phyloP scores from a whole-genome alignment of 1,284 basidiomycete genomes.

The Cryptococcus wingfieldii region DNA sequence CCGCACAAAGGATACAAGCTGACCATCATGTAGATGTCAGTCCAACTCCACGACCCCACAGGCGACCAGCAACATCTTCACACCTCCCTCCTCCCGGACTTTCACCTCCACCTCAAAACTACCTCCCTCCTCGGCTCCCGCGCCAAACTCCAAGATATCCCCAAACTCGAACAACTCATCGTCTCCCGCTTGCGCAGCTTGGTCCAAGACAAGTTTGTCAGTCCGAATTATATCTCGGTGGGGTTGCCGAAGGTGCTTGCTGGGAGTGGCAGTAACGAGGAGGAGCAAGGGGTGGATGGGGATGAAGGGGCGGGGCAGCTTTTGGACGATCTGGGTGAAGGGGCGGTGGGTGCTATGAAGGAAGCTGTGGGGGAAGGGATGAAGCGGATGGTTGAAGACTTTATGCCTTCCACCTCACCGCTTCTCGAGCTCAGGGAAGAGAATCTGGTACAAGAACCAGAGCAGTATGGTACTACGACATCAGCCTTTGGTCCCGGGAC shows the following conservation, averaged over 20 bases:
- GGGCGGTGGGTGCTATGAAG: conserved; percentile 26
- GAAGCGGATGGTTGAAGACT: conserved; percentile 22
- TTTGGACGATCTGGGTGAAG: conserved; percentile 28
- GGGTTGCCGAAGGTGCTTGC: conserved; percentile 50
- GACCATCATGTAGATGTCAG: conserved; percentile 11
- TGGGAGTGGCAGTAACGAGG: conserved; percentile 3
- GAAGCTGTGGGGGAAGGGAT: conserved; percentile 25
- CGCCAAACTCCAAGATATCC: conserved; percentile 58
- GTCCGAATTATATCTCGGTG: conserved; percentile 51
- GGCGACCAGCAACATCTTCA: conserved; percentile 49
- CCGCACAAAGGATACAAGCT: conserved; percentile 6
- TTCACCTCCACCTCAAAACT: conserved; percentile 54
- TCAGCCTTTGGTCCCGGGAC: neutral
- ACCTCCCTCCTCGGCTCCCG: conserved; percentile 55
- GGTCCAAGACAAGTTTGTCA: conserved; percentile 54
- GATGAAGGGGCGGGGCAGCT: conserved; percentile 21
- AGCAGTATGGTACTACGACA: neutral
- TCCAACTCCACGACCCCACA: conserved; percentile 38
- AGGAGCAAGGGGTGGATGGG: too few relatives aligned
- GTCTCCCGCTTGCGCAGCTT: conserved; percentile 51
- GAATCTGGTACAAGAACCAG: neutral
- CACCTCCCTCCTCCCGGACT: conserved; percentile 56
- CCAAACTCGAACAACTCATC: conserved; percentile 58
- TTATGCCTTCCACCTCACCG: conserved; percentile 4
- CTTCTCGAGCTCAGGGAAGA: neutral